Evolutionary conservation across 2,329 filamentous ascomycete species (phyloP).

Genomic region (Mollisia scopiformis): DNA sequence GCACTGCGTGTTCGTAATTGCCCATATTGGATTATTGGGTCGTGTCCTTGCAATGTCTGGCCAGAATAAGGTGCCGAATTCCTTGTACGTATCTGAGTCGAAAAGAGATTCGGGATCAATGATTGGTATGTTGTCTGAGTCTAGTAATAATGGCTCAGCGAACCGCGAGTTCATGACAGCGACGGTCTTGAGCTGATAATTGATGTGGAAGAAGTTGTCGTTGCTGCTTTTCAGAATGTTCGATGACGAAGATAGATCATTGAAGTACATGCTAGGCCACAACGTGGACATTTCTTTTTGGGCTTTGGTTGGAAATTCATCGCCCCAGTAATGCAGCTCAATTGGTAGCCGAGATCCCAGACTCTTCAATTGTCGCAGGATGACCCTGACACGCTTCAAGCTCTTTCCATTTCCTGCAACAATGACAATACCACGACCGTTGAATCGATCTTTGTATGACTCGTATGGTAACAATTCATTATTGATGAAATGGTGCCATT

Average conservation of each 20-base stretch:
- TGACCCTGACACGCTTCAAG: slow-evolving; percentile 9
- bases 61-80: slow-evolving; percentile 41
- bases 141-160: slow-evolving; percentile 39
- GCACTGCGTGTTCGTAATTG: slow-evolving; percentile 41
- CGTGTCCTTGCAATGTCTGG: slow-evolving; percentile 39
- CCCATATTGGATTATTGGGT: slow-evolving; percentile 34
- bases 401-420: slow-evolving; percentile 12
- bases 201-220: slow-evolving; percentile 7
- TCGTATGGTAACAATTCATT: slow-evolving; percentile 11
- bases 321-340: slow-evolving; percentile 12
- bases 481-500: slow-evolving; percentile 12
- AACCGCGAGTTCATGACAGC: slow-evolving; percentile 41
- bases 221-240: slow-evolving; percentile 8
- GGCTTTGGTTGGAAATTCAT: not conserved
- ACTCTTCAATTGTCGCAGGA: slow-evolving; percentile 6
- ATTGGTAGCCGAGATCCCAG: slow-evolving; percentile 6
- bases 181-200: slow-evolving; percentile 40
- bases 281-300: slow-evolving; percentile 1
- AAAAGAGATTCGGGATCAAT: slow-evolving; percentile 36
- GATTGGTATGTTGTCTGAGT: slow-evolving; percentile 41
- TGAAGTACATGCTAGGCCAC: slow-evolving; percentile 11
- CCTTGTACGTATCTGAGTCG: slow-evolving; percentile 28
- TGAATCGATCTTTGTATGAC: slow-evolving; percentile 2
- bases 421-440: slow-evolving; percentile 12
- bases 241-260: slow-evolving; percentile 4